phyloP scores from a whole-genome alignment of 1,284 basidiomycete species.

The Microstroma glucosiphilum region DNA sequence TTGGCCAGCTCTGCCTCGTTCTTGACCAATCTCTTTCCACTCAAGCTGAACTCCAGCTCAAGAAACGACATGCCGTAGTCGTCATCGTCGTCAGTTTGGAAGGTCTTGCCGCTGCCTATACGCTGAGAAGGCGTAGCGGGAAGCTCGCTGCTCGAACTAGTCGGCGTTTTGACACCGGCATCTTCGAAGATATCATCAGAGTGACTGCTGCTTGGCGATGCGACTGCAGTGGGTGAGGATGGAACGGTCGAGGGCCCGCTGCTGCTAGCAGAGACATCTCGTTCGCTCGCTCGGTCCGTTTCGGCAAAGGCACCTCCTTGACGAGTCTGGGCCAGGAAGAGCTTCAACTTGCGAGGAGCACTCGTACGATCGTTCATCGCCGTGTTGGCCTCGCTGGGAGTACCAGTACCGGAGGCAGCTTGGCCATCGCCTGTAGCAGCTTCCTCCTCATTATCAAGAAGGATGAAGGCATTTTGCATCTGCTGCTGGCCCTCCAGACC shows the following conservation, averaged over 20 bases:
- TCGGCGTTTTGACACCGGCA: background rate
- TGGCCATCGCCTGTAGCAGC: background rate
- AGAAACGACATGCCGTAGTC: slow-evolving; percentile 1
- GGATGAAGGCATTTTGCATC: slow-evolving; percentile 5
- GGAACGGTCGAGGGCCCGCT: background rate
- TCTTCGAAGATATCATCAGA: slow-evolving; percentile 5
- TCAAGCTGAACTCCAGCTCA: slow-evolving; percentile 5
- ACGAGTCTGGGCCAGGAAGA: background rate
- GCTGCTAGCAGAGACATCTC: background rate
- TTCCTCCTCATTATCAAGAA: slow-evolving; percentile 6
- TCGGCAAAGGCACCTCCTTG: background rate
- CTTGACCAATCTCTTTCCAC: background rate
- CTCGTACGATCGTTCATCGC: background rate
- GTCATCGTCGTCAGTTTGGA: background rate
- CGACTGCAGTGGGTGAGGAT: background rate
- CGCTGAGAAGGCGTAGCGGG: background rate
- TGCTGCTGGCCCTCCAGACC: background rate
- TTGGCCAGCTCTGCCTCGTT: slow-evolving; percentile 6
- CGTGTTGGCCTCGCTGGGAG: background rate
- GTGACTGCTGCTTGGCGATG: background rate
- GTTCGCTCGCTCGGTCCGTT: background rate
- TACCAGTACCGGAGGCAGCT: too few species aligned
- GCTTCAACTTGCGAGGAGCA: slow-evolving; percentile 5
- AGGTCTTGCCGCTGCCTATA: too few species aligned
- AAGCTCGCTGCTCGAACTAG: background rate